Evolutionary conservation across 257 asterid species (phyloP).

Genomic region (Solanum arcanum): DNA sequence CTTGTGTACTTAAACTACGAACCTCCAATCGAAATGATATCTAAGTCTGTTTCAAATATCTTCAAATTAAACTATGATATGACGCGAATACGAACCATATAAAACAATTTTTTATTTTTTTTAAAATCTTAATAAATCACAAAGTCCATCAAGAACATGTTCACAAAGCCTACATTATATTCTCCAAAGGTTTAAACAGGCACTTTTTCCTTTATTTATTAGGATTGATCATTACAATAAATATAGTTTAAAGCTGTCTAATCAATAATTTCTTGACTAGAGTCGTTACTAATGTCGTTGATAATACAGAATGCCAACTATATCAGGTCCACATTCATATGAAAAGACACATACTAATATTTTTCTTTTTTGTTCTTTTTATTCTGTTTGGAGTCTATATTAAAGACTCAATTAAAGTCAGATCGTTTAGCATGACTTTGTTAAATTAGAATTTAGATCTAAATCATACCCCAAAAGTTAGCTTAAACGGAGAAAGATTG

Average conservation of each 20-base stretch:
- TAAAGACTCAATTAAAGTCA: too few relatives aligned
- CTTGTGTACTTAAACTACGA: not conserved
- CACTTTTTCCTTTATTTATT: not conserved
- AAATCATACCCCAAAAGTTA: too few relatives aligned
- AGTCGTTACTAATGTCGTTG: not conserved
- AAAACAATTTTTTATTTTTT: too few relatives aligned
- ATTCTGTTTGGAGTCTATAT: too few relatives aligned
- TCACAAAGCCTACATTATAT: too few relatives aligned
- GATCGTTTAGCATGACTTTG: too few relatives aligned
- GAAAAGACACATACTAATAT: not conserved
- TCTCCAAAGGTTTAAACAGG: not conserved
- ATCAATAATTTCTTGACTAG: not conserved
- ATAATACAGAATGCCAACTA: not conserved
- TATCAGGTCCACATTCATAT: not conserved
- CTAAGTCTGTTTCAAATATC: not conserved
- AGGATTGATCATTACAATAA: not conserved
- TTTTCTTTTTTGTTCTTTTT: not conserved
- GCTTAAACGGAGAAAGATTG: too few relatives aligned
- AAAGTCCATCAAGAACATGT: too few relatives aligned
- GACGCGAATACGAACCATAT: not conserved
- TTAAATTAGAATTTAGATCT: fast-evolving
- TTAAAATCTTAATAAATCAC: too few relatives aligned
- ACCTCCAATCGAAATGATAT: not conserved
- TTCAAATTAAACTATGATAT: not conserved
- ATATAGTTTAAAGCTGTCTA: not conserved